phyloP scores from a whole-genome alignment of 495 filamentous ascomycete species.

The Xylaria cubensis region DNA sequence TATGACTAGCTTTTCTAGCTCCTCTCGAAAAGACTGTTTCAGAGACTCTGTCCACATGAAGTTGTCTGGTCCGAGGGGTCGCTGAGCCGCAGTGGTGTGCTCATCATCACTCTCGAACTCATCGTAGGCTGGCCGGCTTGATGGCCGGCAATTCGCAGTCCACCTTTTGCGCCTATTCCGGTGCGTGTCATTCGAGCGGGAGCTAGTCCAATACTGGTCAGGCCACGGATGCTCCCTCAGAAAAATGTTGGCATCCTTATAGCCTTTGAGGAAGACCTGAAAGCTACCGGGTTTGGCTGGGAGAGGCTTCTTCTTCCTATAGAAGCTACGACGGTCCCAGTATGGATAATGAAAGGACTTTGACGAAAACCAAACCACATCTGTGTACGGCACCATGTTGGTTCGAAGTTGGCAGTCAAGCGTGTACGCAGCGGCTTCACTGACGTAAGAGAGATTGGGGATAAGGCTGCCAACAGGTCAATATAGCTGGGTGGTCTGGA shows the following conservation, averaged over 20 bases:
- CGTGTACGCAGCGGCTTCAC: constrained; percentile 95
- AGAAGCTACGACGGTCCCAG: constrained; percentile 90
- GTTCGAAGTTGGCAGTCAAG: constrained; percentile 90
- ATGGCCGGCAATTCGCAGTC: constrained; percentile 83
- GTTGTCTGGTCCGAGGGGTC: constrained; percentile 52
- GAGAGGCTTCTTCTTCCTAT: constrained; percentile 84
- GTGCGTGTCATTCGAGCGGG: constrained; percentile 73
- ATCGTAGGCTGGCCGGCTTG: constrained; percentile 61
- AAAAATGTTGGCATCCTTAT: constrained; percentile 95
- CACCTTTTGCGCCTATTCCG: constrained; percentile 75
- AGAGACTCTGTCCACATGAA: constrained; percentile 89
- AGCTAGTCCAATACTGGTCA: constrained; percentile 83
- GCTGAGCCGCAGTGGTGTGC: constrained; percentile 34
- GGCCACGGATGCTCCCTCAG: constrained; percentile 96
- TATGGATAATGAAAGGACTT: constrained; percentile 98
- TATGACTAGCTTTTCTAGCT: constrained; percentile 96
- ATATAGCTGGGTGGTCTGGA: not conserved
- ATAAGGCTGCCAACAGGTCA: constrained; percentile 66
- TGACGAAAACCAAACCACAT: constrained; percentile 90
- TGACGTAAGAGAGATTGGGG: constrained; percentile 98
- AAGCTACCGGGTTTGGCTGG: constrained; percentile 95
- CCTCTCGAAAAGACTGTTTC: constrained; percentile 91
- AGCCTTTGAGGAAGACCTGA: constrained; percentile 96
- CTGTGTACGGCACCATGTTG: constrained; percentile 93
- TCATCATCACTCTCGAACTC: constrained; percentile 74